These are phyloP conservation scores for Hortaea sp. DNA, from an alignment of 2,329 filamentous ascomycete genomes.

Conservation along the genomic window DNA sequence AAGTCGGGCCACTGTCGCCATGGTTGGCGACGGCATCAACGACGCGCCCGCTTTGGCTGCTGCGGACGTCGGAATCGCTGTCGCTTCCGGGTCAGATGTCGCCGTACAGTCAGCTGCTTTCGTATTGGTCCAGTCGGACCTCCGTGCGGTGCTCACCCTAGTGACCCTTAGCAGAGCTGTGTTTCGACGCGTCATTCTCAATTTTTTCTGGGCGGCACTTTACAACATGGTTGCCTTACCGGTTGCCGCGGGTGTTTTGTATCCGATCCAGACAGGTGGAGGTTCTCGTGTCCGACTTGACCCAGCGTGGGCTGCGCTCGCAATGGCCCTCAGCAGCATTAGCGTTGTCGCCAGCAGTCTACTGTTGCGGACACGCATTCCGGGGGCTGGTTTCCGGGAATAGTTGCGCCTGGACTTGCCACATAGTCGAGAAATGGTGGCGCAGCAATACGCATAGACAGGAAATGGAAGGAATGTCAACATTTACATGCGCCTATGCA, in stretches of 20 bases:
- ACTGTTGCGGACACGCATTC: constrained; percentile 47
- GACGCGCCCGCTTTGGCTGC: constrained; percentile 71
- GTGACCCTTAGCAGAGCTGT: constrained; percentile 61
- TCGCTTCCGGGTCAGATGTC: constrained; percentile 72
- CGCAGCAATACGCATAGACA: no score
- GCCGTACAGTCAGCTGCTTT: constrained; percentile 75
- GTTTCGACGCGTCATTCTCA: constrained; percentile 69
- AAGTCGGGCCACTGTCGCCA: constrained; percentile 54
- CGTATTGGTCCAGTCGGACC: constrained; percentile 63
- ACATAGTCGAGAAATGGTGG: no score
- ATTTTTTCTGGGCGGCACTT: constrained; percentile 75
- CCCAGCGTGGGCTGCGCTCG: constrained; percentile 78
- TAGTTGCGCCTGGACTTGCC: not conserved
- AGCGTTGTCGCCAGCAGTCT: constrained; percentile 80
- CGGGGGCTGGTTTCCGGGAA: constrained; percentile 33
- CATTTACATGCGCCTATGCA: no score
- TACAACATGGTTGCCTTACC: constrained; percentile 74
- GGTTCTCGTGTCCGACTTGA: constrained; percentile 53
- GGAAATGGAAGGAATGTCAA: no score
- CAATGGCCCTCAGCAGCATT: constrained; percentile 87
- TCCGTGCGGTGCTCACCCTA: constrained; percentile 61
- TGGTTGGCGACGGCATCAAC: constrained; percentile 82
- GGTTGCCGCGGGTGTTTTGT: constrained; percentile 70
- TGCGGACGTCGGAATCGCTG: constrained; percentile 73
- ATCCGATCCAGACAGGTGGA: constrained; percentile 41